Evolutionary conservation across 495 filamentous ascomycete species (phyloP).

Genomic region (Cenococcum geophilum): DNA sequence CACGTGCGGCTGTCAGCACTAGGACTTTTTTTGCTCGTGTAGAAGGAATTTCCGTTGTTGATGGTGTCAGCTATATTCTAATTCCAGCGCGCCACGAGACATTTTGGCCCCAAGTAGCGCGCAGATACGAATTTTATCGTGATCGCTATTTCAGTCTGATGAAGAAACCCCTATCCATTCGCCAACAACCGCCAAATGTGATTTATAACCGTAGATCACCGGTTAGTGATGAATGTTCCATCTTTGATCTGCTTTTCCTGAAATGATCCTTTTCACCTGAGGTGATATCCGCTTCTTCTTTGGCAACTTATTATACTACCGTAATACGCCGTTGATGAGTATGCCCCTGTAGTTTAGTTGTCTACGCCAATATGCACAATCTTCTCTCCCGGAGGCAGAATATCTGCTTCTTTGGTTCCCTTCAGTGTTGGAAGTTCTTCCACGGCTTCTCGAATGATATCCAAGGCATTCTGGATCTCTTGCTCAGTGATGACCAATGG

Average conservation of each 20-base stretch:
- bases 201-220: too few species aligned
- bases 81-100: too few species aligned
- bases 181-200: too few species aligned
- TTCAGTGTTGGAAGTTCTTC: constrained; percentile 38
- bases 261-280: background rate
- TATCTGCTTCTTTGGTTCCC: constrained; percentile 78
- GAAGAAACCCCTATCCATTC: too few species aligned
- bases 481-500: constrained; percentile 42
- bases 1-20: background rate
- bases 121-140: too few species aligned
- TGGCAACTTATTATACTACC: background rate
- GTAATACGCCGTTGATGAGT: background rate
- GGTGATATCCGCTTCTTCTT: background rate
- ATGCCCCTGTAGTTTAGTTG: constrained; percentile 22
- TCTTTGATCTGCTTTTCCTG: too few species aligned
- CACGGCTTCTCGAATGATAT: constrained; percentile 40
- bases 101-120: too few species aligned
- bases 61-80: background rate
- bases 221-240: too few species aligned
- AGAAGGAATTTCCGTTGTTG: background rate
- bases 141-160: too few species aligned
- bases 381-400: constrained; percentile 76
- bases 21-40: background rate
- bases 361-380: constrained; percentile 60
- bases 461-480: constrained; percentile 36